Percentiles rank a stretch among this genome's conserved stretches.
These are phyloP conservation scores for Closterium sp. DNA, from an alignment of 139 green algal genomes.

Conservation along the genomic window DNA sequence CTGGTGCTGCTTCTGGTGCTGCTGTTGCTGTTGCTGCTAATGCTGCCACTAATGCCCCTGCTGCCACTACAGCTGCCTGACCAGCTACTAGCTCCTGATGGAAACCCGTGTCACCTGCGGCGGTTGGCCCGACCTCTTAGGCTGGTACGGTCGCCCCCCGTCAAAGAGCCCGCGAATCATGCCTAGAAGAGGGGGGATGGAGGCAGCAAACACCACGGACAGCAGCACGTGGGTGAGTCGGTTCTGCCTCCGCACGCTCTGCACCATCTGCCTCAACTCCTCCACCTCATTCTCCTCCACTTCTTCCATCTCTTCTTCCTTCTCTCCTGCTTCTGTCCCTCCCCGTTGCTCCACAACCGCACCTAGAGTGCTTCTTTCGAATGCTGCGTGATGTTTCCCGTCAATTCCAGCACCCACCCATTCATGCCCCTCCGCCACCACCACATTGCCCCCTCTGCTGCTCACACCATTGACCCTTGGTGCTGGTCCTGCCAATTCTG, in stretches of 20 bases:
- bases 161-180: background rate
- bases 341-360: background rate
- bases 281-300: background rate
- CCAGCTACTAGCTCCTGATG: background rate
- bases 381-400: background rate
- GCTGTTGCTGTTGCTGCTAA: no score
- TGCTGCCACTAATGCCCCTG: no score
- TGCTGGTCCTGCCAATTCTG: background rate
- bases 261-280: background rate
- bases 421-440: background rate
- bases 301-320: background rate
- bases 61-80: no score
- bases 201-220: background rate
- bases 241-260: background rate
- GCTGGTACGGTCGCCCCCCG: background rate
- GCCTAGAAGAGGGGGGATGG: background rate
- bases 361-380: background rate
- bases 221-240: background rate
- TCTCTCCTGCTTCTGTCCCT: background rate
- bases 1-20: no score
- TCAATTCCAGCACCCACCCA: background rate
- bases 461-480: background rate
- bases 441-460: background rate
- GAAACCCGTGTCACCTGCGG: background rate
- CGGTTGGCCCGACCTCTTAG: background rate